These are phyloP conservation scores for Candida anglica DNA, from an alignment of 805 yeast species.

Conservation along the genomic window DNA sequence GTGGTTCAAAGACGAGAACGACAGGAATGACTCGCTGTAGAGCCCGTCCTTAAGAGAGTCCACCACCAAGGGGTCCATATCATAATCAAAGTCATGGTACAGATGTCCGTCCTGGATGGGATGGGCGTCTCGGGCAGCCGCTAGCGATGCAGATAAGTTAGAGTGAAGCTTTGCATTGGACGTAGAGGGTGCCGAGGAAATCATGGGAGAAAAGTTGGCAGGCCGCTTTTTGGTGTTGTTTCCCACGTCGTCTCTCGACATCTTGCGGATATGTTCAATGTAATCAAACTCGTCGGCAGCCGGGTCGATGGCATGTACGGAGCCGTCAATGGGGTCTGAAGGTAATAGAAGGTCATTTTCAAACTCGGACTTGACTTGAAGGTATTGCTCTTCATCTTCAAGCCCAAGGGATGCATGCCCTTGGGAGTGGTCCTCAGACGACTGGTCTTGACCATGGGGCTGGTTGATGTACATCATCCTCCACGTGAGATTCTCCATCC, in stretches of 20 bases:
- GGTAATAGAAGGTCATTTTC: no score
- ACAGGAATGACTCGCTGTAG: background rate
- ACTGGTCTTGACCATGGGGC: conserved; percentile 2
- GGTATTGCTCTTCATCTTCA: background rate
- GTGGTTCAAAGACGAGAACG: background rate
- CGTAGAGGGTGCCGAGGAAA: conserved; percentile 2
- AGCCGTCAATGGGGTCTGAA: conserved; percentile 1
- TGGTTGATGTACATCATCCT: conserved; percentile 64
- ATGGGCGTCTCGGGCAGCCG: conserved; percentile 11
- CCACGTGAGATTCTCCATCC: conserved; percentile 89
- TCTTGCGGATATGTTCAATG: conserved; percentile 57
- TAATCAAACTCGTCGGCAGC: conserved; percentile 57
- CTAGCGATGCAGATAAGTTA: conserved; percentile 14
- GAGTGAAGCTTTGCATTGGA: conserved; percentile 3
- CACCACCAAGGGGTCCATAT: no score
- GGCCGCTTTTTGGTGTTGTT: conserved; percentile 13
- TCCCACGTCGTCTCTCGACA: conserved; percentile 41
- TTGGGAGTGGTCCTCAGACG: background rate
- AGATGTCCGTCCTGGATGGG: no score
- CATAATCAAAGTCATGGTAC: no score
- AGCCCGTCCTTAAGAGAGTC: no score
- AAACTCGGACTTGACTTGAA: background rate
- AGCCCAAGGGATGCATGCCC: background rate
- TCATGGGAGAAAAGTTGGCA: conserved; percentile 11
- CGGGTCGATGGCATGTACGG: conserved; percentile 29